Evolutionary conservation across 2,329 filamentous ascomycete species (phyloP).

Genomic region (Aspergillus felis): DNA sequence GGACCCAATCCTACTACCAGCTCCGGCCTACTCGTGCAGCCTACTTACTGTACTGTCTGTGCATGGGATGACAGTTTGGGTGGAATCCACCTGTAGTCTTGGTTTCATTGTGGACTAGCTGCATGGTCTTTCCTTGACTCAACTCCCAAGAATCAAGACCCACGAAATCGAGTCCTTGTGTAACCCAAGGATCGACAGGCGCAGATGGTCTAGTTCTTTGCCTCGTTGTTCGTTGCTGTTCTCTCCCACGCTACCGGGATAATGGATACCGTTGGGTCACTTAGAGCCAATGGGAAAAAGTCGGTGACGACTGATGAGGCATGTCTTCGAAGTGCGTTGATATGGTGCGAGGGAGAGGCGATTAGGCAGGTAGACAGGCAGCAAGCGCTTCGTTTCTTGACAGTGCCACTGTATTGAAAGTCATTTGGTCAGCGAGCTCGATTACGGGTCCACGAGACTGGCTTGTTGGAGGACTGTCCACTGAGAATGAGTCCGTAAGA

Average conservation of each 20-base stretch:
- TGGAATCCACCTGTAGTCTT: neutral
- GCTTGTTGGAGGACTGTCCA: neutral
- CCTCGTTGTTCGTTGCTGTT: neutral
- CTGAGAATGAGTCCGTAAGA: neutral
- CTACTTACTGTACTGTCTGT: neutral
- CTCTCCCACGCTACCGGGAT: neutral
- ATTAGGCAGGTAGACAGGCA: neutral
- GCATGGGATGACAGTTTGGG: neutral
- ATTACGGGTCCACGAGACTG: neutral
- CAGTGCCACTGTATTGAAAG: neutral
- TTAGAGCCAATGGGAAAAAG: neutral
- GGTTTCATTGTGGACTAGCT: neutral
- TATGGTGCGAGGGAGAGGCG: neutral
- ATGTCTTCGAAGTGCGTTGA: neutral
- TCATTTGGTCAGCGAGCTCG: neutral
- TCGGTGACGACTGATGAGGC: neutral
- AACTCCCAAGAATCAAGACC: neutral
- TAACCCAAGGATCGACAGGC: conserved; percentile 1
- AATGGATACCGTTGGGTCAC: neutral
- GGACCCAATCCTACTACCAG: neutral
- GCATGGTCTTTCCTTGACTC: neutral
- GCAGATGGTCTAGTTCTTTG: conserved; percentile 2
- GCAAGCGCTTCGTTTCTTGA: neutral
- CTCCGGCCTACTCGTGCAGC: neutral
- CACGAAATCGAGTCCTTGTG: neutral